Percentiles rank a stretch among this genome's conserved stretches.
These are phyloP conservation scores for Fusarium sp. DNA, from an alignment of 2,329 filamentous ascomycete genomes.

Conservation along the genomic window DNA sequence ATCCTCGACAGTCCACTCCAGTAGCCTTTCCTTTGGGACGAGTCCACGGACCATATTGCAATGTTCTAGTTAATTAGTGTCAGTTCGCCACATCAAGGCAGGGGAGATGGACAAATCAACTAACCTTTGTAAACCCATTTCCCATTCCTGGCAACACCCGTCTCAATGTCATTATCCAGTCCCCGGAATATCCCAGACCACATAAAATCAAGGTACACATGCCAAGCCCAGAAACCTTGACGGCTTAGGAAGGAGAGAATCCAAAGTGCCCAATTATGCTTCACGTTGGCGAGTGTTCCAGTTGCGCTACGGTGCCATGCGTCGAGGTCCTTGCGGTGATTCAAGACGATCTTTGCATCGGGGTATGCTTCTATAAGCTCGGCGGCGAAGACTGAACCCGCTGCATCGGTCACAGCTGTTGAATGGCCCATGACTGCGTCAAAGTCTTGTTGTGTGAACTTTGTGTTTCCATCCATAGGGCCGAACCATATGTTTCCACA, in stretches of 20 bases:
- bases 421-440: background rate
- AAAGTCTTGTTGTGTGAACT: background rate
- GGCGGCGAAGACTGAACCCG: background rate
- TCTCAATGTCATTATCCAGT: background rate
- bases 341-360: background rate
- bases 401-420: background rate
- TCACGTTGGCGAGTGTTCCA: background rate
- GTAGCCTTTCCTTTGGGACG: background rate
- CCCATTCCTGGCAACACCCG: background rate
- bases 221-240: background rate
- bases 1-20: background rate
- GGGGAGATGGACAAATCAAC: background rate
- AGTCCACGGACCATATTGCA: background rate
- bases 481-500: slow-evolving; percentile 17
- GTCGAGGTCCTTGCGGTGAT: background rate
- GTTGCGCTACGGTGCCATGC: background rate
- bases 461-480: slow-evolving; percentile 11
- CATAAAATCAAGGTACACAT: background rate
- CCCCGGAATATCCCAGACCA: background rate
- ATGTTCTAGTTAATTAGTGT: background rate
- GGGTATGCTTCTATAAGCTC: background rate
- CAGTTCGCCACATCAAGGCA: background rate
- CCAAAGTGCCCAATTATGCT: background rate
- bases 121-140: background rate
- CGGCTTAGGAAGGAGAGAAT: background rate